Percentiles rank a stretch among this genome's conserved stretches.
These are phyloP conservation scores for Bombardia bombarda DNA, from an alignment of 495 filamentous ascomycete genomes.

Conservation along the genomic window DNA sequence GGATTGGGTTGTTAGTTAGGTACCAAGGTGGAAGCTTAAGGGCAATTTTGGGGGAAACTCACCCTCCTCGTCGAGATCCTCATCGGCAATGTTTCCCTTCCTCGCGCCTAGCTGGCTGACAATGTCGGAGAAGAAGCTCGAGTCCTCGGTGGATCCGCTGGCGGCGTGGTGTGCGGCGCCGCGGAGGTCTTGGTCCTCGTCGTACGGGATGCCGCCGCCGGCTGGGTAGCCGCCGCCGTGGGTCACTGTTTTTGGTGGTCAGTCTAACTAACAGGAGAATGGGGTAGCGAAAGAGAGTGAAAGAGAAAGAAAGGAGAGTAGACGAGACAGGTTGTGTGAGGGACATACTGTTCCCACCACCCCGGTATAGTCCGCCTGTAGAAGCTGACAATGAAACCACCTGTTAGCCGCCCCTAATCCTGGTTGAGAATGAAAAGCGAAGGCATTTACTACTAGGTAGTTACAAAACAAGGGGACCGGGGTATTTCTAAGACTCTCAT, in stretches of 20 bases:
- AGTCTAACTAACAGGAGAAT: too few relatives aligned
- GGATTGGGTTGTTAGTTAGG: constrained; percentile 1
- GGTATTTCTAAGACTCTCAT: too few relatives aligned
- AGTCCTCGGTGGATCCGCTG: constrained; percentile 32
- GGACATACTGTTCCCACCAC: constrained; percentile 12
- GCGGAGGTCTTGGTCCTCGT: constrained; percentile 38
- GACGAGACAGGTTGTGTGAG: constrained; percentile 2
- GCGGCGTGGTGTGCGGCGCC: constrained; percentile 45
- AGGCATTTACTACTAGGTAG: background rate
- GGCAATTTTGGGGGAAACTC: constrained; percentile 4
- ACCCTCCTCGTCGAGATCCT: constrained; percentile 54
- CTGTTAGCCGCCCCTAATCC: background rate
- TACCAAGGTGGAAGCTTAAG: background rate
- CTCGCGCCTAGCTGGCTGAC: constrained; percentile 41
- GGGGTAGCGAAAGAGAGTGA: too few relatives aligned
- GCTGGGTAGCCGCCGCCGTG: constrained; percentile 32
- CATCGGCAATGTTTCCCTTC: constrained; percentile 39
- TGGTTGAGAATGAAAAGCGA: background rate
- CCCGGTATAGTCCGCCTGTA: constrained; percentile 2
- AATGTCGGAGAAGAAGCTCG: constrained; percentile 44
- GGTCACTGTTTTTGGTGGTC: constrained; percentile 15
- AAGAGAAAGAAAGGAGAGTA: too few relatives aligned
- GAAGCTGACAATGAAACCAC: background rate
- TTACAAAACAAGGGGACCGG: too few relatives aligned
- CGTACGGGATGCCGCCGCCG: constrained; percentile 26